Percentiles rank a stretch among this genome's conserved stretches.
These are phyloP conservation scores for Scheffersomyces parashehatae DNA, from an alignment of 1,139 yeast species.

Conservation along the genomic window DNA sequence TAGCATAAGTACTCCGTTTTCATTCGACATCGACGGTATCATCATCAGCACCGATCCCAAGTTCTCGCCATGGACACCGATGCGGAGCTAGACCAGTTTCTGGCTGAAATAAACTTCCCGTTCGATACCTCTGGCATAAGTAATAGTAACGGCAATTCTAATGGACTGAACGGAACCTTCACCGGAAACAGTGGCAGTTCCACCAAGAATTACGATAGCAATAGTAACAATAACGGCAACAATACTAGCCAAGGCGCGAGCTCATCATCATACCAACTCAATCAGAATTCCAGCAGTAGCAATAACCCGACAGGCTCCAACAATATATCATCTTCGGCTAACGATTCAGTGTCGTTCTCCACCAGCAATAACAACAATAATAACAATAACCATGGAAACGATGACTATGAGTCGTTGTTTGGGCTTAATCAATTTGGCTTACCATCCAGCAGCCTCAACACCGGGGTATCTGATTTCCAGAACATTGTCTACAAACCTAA, in stretches of 20 bases:
- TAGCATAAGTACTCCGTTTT: too few species aligned
- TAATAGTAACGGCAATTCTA: neutral
- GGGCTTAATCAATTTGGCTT: constrained; percentile 1
- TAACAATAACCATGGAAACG: neutral
- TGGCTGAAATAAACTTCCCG: too few species aligned
- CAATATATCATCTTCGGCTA: neutral
- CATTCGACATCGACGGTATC: too few species aligned
- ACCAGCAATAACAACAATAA: constrained; percentile 1
- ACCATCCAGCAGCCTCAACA: constrained; percentile 3
- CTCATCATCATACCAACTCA: too few species aligned
- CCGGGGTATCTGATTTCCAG: constrained; percentile 3
- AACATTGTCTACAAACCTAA: constrained; percentile 3
- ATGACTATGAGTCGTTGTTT: neutral
- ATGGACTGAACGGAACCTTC: neutral
- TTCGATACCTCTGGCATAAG: too few species aligned
- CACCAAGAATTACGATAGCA: neutral
- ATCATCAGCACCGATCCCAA: too few species aligned
- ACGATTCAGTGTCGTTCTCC: neutral
- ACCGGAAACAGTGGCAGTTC: neutral
- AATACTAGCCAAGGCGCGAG: neutral
- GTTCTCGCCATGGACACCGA: too few species aligned
- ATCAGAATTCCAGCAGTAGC: too few species aligned
- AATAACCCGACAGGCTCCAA: too few species aligned
- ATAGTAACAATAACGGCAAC: neutral
- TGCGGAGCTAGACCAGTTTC: too few species aligned